A percentile compares a stretch with the other conserved stretches of the same genome.
Evolutionary conservation across 257 asterid genomes (phyloP).

Genomic region (Solanum lignicaule): DNA sequence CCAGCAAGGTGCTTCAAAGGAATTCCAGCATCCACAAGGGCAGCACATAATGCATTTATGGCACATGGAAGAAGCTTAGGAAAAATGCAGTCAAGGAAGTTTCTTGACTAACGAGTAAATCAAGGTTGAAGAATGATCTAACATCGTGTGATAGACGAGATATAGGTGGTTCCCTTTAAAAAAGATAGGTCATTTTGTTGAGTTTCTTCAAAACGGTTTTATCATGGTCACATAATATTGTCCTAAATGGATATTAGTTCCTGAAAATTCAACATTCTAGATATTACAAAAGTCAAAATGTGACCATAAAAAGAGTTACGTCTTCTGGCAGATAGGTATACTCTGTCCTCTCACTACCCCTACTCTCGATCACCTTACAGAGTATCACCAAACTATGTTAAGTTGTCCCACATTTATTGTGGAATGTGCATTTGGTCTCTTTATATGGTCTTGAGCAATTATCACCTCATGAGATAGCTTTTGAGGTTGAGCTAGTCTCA

Average conservation of each 20-base stretch:
- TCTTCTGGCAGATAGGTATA: not conserved
- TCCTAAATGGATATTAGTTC: not conserved
- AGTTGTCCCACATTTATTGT: not conserved
- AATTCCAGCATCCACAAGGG: slow-evolving; percentile 86
- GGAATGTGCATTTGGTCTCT: not conserved
- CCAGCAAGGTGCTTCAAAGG: slow-evolving; percentile 85
- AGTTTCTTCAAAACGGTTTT: not conserved
- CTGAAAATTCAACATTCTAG: not conserved
- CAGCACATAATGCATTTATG: slow-evolving; percentile 87
- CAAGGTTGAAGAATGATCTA: not conserved
- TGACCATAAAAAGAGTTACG: not conserved
- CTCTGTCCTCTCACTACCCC: not conserved
- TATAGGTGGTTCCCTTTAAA: not conserved
- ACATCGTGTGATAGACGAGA: not conserved
- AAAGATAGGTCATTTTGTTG: not conserved
- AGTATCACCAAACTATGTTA: not conserved
- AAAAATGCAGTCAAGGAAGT: slow-evolving; percentile 48
- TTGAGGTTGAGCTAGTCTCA: not conserved
- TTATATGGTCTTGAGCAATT: not conserved
- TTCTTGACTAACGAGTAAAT: not conserved
- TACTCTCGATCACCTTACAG: not conserved
- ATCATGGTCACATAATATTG: not conserved
- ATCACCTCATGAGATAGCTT: not conserved
- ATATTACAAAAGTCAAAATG: not conserved
- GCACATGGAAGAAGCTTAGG: slow-evolving; percentile 93